phyloP scores from a whole-genome alignment of 768 basidiomycete genomes.

The Suillus ampliporus region DNA sequence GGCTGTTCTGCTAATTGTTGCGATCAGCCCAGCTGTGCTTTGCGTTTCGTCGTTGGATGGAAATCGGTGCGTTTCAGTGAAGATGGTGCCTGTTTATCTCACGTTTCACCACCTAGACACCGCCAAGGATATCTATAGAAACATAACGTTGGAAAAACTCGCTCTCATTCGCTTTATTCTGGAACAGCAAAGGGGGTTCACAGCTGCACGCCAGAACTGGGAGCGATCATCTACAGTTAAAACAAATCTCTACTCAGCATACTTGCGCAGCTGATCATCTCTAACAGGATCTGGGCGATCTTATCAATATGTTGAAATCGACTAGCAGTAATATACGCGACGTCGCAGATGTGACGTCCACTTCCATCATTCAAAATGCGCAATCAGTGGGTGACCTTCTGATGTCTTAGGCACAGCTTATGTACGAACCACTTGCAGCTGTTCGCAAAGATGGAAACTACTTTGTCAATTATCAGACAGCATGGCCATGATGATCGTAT shows the following conservation, averaged over 20 bases:
- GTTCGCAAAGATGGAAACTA: slow-evolving; percentile 24
- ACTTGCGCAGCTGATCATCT: not conserved
- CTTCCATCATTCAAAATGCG: slow-evolving; percentile 20
- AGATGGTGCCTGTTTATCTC: slow-evolving; percentile 11
- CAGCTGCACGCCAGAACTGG: slow-evolving; percentile 37
- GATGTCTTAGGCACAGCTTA: not conserved
- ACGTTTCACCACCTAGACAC: slow-evolving; percentile 45
- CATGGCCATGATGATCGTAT: slow-evolving; percentile 25
- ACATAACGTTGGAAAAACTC: slow-evolving; percentile 64
- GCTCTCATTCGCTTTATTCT: slow-evolving; percentile 52
- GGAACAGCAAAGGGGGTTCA: slow-evolving; percentile 47
- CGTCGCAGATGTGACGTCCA: slow-evolving; percentile 26
- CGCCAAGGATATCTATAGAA: slow-evolving; percentile 70
- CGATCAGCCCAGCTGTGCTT: slow-evolving; percentile 73
- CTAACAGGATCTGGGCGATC: slow-evolving; percentile 36
- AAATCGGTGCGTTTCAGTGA: slow-evolving; percentile 59
- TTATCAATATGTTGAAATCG: slow-evolving; percentile 24
- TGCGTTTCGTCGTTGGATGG: slow-evolving; percentile 75
- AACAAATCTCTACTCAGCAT: not conserved
- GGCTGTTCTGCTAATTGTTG: slow-evolving; percentile 27
- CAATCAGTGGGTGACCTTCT: slow-evolving; percentile 24
- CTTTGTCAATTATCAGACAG: slow-evolving; percentile 27
- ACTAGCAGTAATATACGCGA: slow-evolving; percentile 25
- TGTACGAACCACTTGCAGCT: slow-evolving; percentile 27
- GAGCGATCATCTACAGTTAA: slow-evolving; percentile 18